phyloP scores from a whole-genome alignment of 495 filamentous ascomycete genomes.

The Xylaria intraflava region DNA sequence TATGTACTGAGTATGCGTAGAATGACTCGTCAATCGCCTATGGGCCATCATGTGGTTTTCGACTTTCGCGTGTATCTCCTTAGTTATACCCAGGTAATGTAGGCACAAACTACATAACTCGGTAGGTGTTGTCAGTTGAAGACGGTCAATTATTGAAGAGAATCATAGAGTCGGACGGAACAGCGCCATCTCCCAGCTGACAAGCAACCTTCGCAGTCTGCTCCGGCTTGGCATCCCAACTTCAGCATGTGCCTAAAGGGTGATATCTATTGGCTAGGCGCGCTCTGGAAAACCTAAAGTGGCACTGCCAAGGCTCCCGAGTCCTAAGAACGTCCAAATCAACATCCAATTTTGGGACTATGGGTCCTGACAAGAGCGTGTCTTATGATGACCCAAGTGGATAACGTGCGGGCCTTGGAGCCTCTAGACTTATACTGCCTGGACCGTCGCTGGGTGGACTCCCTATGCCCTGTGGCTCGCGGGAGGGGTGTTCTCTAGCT shows the following conservation, averaged over 20 bases:
- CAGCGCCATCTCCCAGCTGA: conserved; percentile 1
- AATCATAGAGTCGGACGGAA: background rate
- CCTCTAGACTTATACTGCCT: no score
- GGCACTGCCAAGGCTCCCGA: background rate
- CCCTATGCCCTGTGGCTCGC: background rate
- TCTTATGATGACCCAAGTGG: conserved; percentile 8
- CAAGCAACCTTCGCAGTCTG: background rate
- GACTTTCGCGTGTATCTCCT: background rate
- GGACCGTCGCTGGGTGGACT: no score
- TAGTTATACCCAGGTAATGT: background rate
- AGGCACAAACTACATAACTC: no score
- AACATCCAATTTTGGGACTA: conserved; percentile 5
- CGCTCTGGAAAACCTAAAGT: background rate
- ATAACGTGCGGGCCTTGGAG: background rate
- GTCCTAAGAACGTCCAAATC: background rate
- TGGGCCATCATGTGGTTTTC: background rate
- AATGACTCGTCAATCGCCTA: background rate
- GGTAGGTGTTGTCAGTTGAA: no score
- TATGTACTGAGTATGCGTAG: background rate
- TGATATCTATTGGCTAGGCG: background rate
- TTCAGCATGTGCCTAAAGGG: background rate
- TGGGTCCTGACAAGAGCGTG: background rate
- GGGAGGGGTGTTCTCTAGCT: no score
- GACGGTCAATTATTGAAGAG: background rate
- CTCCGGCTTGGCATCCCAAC: background rate